Percentiles rank a stretch among this genome's conserved stretches.
Conservation (phyloP, 306 rosid species). For the Trifolium dubium region DNA sequence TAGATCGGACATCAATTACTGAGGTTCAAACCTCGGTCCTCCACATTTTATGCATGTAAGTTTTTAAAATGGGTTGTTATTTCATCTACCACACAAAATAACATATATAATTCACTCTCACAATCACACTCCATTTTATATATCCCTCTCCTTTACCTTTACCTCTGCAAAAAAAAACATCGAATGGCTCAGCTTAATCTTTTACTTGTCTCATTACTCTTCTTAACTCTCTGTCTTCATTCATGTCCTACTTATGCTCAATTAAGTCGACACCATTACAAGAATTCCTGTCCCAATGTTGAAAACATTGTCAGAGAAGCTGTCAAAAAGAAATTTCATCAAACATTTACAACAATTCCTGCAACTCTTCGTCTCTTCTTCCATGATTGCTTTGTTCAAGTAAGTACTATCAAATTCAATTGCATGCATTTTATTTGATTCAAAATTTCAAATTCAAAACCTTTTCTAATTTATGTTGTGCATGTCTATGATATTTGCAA, state of each 20-base stretch:
- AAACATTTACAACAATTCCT: slow-evolving; percentile 85
- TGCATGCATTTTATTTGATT: neutral
- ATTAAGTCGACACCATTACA: slow-evolving; percentile 65
- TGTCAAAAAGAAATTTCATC: slow-evolving; percentile 67
- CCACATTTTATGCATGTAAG: too few relatives aligned
- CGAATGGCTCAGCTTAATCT: slow-evolving; percentile 54
- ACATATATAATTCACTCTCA: too few relatives aligned
- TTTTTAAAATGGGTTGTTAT: too few relatives aligned
- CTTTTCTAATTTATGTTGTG: neutral
- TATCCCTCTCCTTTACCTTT: neutral
- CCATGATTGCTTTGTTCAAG: slow-evolving; percentile 91
- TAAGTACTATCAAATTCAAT: slow-evolving; percentile 39
- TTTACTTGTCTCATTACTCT: slow-evolving; percentile 46
- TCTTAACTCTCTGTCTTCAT: slow-evolving; percentile 45
- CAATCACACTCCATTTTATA: slow-evolving; percentile 29
- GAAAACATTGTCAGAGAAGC: slow-evolving; percentile 66
- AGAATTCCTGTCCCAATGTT: slow-evolving; percentile 74
- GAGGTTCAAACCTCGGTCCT: too few relatives aligned
- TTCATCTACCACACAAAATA: too few relatives aligned
- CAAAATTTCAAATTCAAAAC: too few relatives aligned
- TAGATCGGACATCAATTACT: too few relatives aligned
- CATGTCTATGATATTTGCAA: neutral
- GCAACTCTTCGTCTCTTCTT: slow-evolving; percentile 91
- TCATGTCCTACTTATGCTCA: slow-evolving; percentile 60
- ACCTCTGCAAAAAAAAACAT: neutral